These are phyloP conservation scores for Penicillium sp. DNA, from an alignment of 2,329 filamentous ascomycete genomes.

Conservation along the genomic window DNA sequence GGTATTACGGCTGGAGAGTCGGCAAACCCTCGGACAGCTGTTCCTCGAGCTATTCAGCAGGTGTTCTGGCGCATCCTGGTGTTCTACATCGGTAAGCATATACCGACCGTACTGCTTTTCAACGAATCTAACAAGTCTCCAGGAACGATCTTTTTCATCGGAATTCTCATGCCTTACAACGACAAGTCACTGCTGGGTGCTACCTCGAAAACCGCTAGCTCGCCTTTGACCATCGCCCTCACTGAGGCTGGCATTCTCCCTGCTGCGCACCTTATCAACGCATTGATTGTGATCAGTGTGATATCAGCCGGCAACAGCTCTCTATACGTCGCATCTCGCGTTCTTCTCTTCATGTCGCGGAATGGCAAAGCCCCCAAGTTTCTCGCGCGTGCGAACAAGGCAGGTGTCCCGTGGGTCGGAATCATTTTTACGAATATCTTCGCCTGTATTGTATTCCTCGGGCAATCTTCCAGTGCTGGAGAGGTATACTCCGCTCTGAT, in stretches of 20 bases:
- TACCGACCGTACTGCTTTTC: not conserved
- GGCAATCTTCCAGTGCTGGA: slow-evolving; percentile 29
- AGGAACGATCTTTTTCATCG: slow-evolving; percentile 68
- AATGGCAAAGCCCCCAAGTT: slow-evolving; percentile 66
- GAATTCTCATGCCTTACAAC: slow-evolving; percentile 67
- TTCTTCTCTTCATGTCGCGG: slow-evolving; percentile 70
- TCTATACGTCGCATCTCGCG: slow-evolving; percentile 72
- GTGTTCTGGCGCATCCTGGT: slow-evolving; percentile 46
- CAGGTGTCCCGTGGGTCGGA: slow-evolving; percentile 58
- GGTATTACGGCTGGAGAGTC: slow-evolving; percentile 37
- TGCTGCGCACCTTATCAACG: slow-evolving; percentile 72
- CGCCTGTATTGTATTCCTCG: slow-evolving; percentile 45
- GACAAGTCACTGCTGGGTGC: slow-evolving; percentile 60
- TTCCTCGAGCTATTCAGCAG: slow-evolving; percentile 43
- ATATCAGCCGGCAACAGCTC: slow-evolving; percentile 68
- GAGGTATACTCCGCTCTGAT: slow-evolving; percentile 31
- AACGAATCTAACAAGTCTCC: not conserved
- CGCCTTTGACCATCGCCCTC: slow-evolving; percentile 69
- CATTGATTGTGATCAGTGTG: slow-evolving; percentile 69
- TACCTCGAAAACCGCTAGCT: slow-evolving; percentile 60
- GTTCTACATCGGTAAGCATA: slow-evolving; percentile 54
- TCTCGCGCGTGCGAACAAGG: slow-evolving; percentile 62
- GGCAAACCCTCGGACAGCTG: slow-evolving; percentile 43
- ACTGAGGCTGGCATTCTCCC: slow-evolving; percentile 68
- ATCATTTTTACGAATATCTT: slow-evolving; percentile 66